phyloP scores from a whole-genome alignment of 2,329 filamentous ascomycete species.

The Penicillium frequentans region DNA sequence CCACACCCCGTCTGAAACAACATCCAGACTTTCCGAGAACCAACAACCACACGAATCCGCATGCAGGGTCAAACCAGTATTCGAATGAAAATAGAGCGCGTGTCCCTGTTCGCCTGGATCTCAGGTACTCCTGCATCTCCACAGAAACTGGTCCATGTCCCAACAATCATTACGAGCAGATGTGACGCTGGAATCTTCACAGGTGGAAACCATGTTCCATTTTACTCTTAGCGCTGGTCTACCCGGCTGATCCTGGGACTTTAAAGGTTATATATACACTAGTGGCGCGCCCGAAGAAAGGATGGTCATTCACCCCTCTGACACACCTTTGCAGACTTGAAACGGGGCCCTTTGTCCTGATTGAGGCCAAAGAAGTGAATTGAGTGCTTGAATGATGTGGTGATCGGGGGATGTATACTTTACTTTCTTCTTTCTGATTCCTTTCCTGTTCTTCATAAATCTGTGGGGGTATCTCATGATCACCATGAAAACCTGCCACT shows the following conservation, averaged over 20 bases:
- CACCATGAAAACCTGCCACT: not conserved
- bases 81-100: not conserved
- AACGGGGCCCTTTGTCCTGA: not conserved
- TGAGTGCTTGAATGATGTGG: not conserved
- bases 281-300: not conserved
- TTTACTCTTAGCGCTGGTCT: not conserved
- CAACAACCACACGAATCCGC: constrained; percentile 2
- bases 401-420: not conserved
- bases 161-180: not conserved
- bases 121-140: not conserved
- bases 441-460: not conserved
- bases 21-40: constrained; percentile 9
- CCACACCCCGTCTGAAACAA: constrained; percentile 15
- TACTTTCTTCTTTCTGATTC: not conserved
- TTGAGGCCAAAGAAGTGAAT: not conserved
- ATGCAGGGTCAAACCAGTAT: constrained; percentile 9
- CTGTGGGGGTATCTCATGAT: not conserved
- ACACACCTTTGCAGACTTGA: not conserved
- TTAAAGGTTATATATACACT: not conserved
- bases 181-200: not conserved
- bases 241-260: not conserved
- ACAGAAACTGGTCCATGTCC: not conserved
- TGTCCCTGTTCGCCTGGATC: not conserved
- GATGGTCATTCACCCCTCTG: not conserved
- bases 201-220: constrained; percentile 1